Evolutionary conservation across 495 filamentous ascomycete genomes (phyloP), one percentile per base, ranked within the genome.

Genomic region (Hypoxylon cercidicola): DNA sequence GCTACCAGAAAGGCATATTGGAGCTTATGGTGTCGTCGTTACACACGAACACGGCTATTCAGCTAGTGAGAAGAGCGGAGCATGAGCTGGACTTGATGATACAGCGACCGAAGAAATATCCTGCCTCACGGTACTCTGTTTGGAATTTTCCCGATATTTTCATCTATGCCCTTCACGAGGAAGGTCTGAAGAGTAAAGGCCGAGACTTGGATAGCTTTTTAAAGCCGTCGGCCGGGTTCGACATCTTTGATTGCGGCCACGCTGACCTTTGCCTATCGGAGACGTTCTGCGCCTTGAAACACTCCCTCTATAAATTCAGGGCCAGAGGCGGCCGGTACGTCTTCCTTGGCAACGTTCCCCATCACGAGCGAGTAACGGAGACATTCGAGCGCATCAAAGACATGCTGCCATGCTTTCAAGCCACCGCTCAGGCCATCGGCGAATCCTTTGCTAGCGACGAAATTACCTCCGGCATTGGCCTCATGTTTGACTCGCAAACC

Each of bases 21-120:
- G 40, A 43, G 1, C 40, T 43, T 9, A 43, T 43, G 4, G 15
- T 10, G 16, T 2, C 1, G 4, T 43, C 40, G 16, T 11, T 19
- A 5, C n/a, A 20, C 13, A 43, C 40, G 16, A 43, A 43, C 40
- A 43, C 40, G 40, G 40, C 40, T 19, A 19, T 43, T 20, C 40
- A 43, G 40, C 40, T 43, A 16, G 9, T 19, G 15, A 16, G 40
- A 19, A 43, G 40, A 10, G 16, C 15, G 8, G 40, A 43, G 9
- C 40, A 43, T 19, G 6, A 43, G 9, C n/a, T 19, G 16, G 16
- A 20, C 40, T 20, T 19, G 9, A 3, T 19, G n/a, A 4, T 43
- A 10, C 8, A 43, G 16, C 40, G 40, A 18, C 40, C 15, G 11
- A 43, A 19, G 15, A 43, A 32, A 32, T 32, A 32, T 11, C 30